These are phyloP conservation scores for Magnaporthiopsis rhizophila DNA, from an alignment of 2,329 filamentous ascomycete species.

Conservation along the genomic window DNA sequence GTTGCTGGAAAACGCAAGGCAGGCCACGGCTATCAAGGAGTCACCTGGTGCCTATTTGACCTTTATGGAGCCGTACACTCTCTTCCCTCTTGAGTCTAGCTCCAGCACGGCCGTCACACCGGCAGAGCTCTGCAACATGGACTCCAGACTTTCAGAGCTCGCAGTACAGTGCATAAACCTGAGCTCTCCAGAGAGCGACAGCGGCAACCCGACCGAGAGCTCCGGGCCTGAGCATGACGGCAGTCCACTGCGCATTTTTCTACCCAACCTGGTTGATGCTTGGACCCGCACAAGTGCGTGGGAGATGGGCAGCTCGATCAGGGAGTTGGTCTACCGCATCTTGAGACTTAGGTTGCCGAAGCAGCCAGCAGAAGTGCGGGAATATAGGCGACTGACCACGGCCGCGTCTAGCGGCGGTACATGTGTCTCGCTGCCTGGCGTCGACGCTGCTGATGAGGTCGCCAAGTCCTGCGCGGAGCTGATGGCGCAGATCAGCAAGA, in stretches of 20 bases:
- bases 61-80: constrained; percentile 19
- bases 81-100: constrained; percentile 11
- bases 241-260: constrained; percentile 27
- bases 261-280: constrained; percentile 32
- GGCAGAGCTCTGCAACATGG: constrained; percentile 13
- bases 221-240: constrained; percentile 14
- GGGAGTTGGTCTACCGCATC: constrained; percentile 29
- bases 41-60: constrained; percentile 16
- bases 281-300: constrained; percentile 29
- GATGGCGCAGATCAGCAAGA: constrained; percentile 2
- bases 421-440: constrained; percentile 19
- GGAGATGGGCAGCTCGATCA: constrained; percentile 26
- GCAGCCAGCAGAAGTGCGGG: constrained; percentile 20
- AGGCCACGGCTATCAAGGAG: constrained; percentile 9
- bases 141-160: constrained; percentile 21
- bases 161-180: constrained; percentile 15
- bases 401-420: constrained; percentile 25
- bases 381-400: constrained; percentile 30
- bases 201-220: neutral
- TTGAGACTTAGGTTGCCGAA: constrained; percentile 16
- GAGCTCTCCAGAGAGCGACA: neutral
- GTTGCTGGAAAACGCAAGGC: constrained; percentile 17
- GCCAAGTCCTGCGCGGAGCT: neutral
- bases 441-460: constrained; percentile 14
- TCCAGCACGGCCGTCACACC: neutral